Conservation (phyloP, 306 rosid species). For the Mimosa bimucronata region DNA sequence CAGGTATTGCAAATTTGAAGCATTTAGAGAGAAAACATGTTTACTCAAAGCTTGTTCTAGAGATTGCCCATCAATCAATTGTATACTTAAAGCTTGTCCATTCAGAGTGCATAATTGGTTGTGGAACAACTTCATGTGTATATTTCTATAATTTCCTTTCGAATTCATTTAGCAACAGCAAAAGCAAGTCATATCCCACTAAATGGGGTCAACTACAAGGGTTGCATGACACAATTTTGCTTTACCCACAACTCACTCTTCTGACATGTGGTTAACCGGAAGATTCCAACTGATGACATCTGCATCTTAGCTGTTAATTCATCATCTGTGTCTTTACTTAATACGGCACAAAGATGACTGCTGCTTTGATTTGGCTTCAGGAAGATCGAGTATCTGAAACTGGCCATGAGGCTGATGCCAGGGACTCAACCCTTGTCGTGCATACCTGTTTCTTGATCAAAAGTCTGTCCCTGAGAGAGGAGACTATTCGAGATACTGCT, state of each 20-base stretch:
- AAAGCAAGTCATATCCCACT: neutral
- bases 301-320: constrained; percentile 3
- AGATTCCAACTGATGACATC: neutral
- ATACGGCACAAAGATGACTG: constrained; percentile 32
- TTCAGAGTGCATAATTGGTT: neutral
- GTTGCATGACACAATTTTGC: neutral
- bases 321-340: constrained; percentile 30
- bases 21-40: neutral
- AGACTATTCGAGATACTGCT: constrained; percentile 78
- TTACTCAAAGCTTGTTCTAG: neutral
- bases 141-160: constrained; percentile 20
- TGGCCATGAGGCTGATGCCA: constrained; percentile 77
- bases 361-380: constrained; percentile 60
- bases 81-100: neutral
- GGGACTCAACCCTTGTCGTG: constrained; percentile 76
- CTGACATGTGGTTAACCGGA: neutral
- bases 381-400: constrained; percentile 89
- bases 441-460: constrained; percentile 87
- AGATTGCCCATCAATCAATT: neutral
- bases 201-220: neutral
- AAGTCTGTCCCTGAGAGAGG: constrained; percentile 91
- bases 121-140: neutral
- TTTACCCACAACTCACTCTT: neutral
- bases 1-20: neutral
- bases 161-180: neutral